These are phyloP conservation scores for Exophiala bonariae DNA, from an alignment of 2,329 filamentous ascomycete species.

Conservation along the genomic window DNA sequence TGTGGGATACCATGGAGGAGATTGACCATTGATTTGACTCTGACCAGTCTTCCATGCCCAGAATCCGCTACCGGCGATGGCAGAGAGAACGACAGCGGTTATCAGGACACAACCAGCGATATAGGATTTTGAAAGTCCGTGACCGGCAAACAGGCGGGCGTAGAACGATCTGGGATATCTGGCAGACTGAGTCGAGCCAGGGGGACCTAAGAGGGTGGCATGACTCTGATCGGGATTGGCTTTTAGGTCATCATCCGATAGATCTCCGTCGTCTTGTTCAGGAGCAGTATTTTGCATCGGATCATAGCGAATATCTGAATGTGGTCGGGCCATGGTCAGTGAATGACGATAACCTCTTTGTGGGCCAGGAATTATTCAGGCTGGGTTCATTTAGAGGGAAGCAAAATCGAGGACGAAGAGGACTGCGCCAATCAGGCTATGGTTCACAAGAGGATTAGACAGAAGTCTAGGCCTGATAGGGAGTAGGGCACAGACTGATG, in stretches of 20 bases:
- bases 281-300: conserved; percentile 10
- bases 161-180: conserved; percentile 11
- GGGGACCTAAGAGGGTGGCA: conserved; percentile 11
- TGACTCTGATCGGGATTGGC: conserved; percentile 9
- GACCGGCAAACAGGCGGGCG: conserved; percentile 19
- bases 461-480: too few species aligned
- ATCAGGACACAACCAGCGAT: conserved; percentile 25
- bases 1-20: conserved; percentile 76
- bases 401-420: too few species aligned
- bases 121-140: conserved; percentile 23
- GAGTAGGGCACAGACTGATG: background rate
- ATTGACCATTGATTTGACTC: conserved; percentile 34
- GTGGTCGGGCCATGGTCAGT: background rate
- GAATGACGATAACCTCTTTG: background rate
- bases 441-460: too few species aligned
- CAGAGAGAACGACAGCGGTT: conserved; percentile 17
- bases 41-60: conserved; percentile 24
- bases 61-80: conserved; percentile 24
- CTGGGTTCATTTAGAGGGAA: too few species aligned
- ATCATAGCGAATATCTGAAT: conserved; percentile 18
- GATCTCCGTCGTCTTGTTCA: conserved; percentile 16
- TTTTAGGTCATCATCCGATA: conserved; percentile 16
- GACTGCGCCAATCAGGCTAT: too few species aligned
- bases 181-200: conserved; percentile 3
- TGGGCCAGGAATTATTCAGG: background rate